These are phyloP conservation scores for Aspergillus thermomutatus DNA, from an alignment of 2,329 filamentous ascomycete genomes.

Conservation along the genomic window DNA sequence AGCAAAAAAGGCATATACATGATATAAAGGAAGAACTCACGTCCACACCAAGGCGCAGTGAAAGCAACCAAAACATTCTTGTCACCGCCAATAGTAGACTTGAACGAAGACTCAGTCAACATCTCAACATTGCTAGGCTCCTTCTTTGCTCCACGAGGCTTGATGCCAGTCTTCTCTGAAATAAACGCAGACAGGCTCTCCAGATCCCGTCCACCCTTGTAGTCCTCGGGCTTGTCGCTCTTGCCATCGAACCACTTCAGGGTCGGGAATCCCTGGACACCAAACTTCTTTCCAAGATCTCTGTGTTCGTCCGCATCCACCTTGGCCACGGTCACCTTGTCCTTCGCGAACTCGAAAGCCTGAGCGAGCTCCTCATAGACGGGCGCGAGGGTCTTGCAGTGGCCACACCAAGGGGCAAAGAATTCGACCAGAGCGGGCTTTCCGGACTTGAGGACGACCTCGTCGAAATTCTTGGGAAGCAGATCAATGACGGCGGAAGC, in stretches of 20 bases:
- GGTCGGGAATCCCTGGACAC: constrained; percentile 91
- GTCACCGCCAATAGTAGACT: constrained; percentile 72
- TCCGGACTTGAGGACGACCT: constrained; percentile 81
- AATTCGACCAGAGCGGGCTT: constrained; percentile 97
- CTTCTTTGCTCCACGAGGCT: constrained; percentile 62
- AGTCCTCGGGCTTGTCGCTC: constrained; percentile 78
- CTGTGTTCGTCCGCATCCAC: constrained; percentile 92
- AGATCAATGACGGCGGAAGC: constrained; percentile 87
- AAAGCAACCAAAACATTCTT: constrained; percentile 94
- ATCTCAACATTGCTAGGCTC: constrained; percentile 72
- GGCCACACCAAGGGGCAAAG: constrained; percentile 97
- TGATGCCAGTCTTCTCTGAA: constrained; percentile 79
- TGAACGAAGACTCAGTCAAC: constrained; percentile 77
- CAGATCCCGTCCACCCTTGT: constrained; percentile 80
- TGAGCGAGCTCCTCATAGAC: constrained; percentile 86
- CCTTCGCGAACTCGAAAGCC: constrained; percentile 68
- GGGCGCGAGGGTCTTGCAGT: constrained; percentile 97
- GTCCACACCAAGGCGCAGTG: constrained; percentile 97
- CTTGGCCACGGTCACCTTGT: constrained; percentile 84
- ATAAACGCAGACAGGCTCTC: constrained; percentile 81
- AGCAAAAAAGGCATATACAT: too few species aligned
- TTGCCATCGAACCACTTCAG: constrained; percentile 98
- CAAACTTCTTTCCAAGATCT: constrained; percentile 77
- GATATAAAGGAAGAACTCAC: constrained; percentile 66
- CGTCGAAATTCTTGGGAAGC: constrained; percentile 85